A percentile compares a stretch with the other conserved stretches of the same genome.
Evolutionary conservation across 2,329 filamentous ascomycete genomes (phyloP).

Genomic region (Diaporthe sp.): DNA sequence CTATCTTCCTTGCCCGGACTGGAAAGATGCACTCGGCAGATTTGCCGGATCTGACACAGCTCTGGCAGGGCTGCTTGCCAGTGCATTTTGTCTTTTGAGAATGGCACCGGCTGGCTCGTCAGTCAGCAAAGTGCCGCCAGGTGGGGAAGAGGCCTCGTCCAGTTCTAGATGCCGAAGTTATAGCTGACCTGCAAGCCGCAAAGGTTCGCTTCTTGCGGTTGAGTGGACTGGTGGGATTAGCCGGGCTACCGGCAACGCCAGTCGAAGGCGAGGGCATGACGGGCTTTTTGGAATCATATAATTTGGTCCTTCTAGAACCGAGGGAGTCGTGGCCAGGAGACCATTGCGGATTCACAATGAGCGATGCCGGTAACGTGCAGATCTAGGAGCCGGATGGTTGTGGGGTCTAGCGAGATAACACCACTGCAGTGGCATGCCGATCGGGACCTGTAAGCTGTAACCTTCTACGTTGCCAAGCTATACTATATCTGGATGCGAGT

Average conservation of each 20-base stretch:
- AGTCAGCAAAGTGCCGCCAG: not conserved
- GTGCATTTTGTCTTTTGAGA: conserved; percentile 39
- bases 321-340: not conserved
- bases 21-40: conserved; percentile 35
- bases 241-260: conserved; percentile 1
- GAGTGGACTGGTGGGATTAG: not conserved
- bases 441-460: not conserved
- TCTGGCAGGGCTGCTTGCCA: conserved; percentile 36
- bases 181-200: conserved; percentile 26
- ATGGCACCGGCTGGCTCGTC: conserved; percentile 37
- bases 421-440: not conserved
- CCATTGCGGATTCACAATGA: too few relatives aligned
- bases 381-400: not conserved
- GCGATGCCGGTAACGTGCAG: not conserved
- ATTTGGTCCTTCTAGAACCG: not conserved
- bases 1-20: conserved; percentile 37
- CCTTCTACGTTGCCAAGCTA: not conserved
- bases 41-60: conserved; percentile 36
- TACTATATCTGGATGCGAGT: not conserved
- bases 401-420: conserved; percentile 19
- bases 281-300: not conserved
- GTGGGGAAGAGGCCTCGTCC: not conserved
- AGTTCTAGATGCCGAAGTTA: not conserved
- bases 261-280: conserved; percentile 9
- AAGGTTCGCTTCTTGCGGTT: conserved; percentile 23